A percentile compares a stretch with the other conserved stretches of the same genome.
Evolutionary conservation across 768 basidiomycete species (phyloP).

Genomic region (Podaxis sp.): DNA sequence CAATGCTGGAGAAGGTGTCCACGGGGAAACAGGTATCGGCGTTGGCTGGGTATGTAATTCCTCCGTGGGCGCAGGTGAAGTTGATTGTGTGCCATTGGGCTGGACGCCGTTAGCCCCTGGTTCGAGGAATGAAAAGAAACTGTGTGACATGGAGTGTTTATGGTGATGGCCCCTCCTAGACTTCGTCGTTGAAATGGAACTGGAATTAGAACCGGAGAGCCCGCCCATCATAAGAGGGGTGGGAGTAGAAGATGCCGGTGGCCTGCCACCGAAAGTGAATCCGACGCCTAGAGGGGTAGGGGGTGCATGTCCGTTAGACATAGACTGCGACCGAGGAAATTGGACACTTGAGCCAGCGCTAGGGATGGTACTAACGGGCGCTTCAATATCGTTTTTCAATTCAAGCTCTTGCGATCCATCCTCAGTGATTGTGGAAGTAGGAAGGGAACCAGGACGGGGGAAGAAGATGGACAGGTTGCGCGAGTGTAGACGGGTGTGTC

Average conservation of each 20-base stretch:
- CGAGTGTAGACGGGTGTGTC: conserved; percentile 81
- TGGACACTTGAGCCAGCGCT: conserved; percentile 38
- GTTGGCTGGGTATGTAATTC: conserved; percentile 58
- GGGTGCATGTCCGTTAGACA: conserved; percentile 22
- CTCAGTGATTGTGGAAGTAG: conserved; percentile 62
- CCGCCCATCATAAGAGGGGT: conserved; percentile 27
- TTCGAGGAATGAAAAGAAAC: conserved; percentile 94
- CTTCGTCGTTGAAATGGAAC: conserved; percentile 28
- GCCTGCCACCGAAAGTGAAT: conserved; percentile 66
- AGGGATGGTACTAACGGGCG: conserved; percentile 47
- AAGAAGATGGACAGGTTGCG: conserved; percentile 92
- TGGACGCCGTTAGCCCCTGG: conserved; percentile 42
- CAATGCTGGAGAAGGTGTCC: conserved; percentile 56
- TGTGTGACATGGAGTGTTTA: conserved; percentile 91
- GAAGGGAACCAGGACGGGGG: conserved; percentile 70
- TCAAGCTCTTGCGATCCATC: conserved; percentile 58
- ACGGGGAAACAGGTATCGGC: conserved; percentile 62
- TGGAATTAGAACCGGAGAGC: conserved; percentile 15
- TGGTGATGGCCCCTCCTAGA: conserved; percentile 80
- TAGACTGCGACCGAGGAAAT: conserved; percentile 35
- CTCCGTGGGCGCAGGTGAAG: conserved; percentile 17
- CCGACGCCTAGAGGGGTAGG: conserved; percentile 45
- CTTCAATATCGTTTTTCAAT: conserved; percentile 40
- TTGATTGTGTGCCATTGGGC: conserved; percentile 8
- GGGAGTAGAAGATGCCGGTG: conserved; percentile 32